Conservation (phyloP, 208 protist genomes). For the Zelonia costaricensis region DNA sequence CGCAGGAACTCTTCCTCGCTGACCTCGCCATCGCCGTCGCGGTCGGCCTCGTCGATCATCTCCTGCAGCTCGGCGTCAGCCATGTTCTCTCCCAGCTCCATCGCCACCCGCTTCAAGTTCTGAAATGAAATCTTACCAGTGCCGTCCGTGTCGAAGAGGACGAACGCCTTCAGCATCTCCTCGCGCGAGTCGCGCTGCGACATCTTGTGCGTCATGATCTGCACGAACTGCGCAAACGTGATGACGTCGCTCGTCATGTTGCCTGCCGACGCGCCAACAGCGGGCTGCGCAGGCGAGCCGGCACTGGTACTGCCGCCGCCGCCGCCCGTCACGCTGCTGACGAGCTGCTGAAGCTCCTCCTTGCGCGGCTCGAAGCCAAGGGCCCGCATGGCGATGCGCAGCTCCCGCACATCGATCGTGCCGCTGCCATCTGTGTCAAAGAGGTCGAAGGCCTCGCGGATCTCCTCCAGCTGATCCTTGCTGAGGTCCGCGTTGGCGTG, state of each 20-base stretch:
- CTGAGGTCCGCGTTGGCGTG: constrained; percentile 46
- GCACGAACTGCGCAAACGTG: constrained; percentile 83
- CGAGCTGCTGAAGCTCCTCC: constrained; percentile 91
- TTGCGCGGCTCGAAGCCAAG: constrained; percentile 95
- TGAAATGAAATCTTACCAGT: constrained; percentile 96
- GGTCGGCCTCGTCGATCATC: constrained; percentile 98
- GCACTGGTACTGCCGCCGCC: neutral
- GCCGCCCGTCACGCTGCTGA: constrained; percentile 29
- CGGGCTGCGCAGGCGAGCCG: neutral
- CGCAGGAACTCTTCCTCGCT: constrained; percentile 95
- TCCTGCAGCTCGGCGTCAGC: constrained; percentile 97
- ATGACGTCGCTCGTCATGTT: constrained; percentile 40
- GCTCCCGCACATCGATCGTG: constrained; percentile 92
- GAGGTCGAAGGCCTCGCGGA: constrained; percentile 97
- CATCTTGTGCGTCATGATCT: constrained; percentile 92
- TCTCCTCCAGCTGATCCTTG: constrained; percentile 90
- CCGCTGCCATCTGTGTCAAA: constrained; percentile 97
- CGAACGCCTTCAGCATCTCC: constrained; percentile 96
- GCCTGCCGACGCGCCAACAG: constrained; percentile 4
- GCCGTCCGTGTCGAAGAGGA: constrained; percentile 95
- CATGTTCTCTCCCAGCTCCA: constrained; percentile 96
- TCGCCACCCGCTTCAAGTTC: constrained; percentile 96
- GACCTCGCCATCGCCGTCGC: constrained; percentile 96
- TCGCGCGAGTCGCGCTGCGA: constrained; percentile 89
- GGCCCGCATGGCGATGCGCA: constrained; percentile 94